Evolutionary conservation across 2,329 filamentous ascomycete species (phyloP), one percentile per base, ranked within the genome.

Genomic region (Dactylellina haptotyla): DNA sequence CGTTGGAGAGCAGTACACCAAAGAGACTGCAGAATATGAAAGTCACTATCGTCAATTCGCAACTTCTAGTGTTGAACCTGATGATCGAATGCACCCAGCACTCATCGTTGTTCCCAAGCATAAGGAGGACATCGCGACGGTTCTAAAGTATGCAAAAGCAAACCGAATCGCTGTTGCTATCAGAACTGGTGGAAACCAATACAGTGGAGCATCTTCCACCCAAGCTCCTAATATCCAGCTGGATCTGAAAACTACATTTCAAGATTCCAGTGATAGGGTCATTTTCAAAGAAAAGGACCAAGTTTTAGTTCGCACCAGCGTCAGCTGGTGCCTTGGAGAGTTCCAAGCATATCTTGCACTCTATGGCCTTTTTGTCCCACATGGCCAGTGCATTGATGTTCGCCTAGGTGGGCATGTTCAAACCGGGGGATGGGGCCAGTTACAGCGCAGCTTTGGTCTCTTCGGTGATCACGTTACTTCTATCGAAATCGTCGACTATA

Each of bases 371-470:
- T 59, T 59, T 32, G 25, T 54, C 26, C 8, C 54, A 43, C 54
- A 59, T 25, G 54, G 54, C 20, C 34, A 45, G 18, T 59, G 54
- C 37, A 43, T 45, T n/a, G 23, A 28, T 28, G 54, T 59, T 18
- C 18, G 25, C 14, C 76, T 84, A 0, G 84, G 84, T 8, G 84
- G 84, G 0, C 83, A 85, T 64, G 82, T 80, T 0, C 83, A 85
- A 71, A 84, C 83, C 0, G 83, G 83, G 28, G 84, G 84, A 2
- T 84, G 83, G 51, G 83, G 83, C 0, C 82, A 83, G 64, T 78
- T 84, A 0, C 82, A 78, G 2, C 82, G 83, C 6, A 82, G 82
- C 75, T 85, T 85, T 45, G 79, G 79, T 8, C 76, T 80, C 14
- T 76, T 80, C 45, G 79, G 77, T 18, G 79, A 80, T 50, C 78